Conservation (phyloP, 2,329 filamentous ascomycete species). For the Pseudogymnoascus sp. region DNA sequence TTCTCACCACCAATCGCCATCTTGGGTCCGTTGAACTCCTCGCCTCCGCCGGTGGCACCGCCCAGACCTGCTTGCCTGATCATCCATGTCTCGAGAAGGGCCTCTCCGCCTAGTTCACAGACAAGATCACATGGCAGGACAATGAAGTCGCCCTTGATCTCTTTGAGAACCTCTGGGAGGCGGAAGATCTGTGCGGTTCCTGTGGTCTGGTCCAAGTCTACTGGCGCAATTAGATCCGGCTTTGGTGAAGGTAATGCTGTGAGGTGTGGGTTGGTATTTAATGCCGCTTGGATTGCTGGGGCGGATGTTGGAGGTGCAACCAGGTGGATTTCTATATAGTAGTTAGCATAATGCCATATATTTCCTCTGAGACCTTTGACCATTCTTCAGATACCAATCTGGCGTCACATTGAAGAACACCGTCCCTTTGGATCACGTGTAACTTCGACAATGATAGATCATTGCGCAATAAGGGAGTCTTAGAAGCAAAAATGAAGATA, state of each 20-base stretch:
- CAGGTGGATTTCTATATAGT: constrained; percentile 47
- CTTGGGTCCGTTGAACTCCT: constrained; percentile 33
- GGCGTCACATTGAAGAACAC: background rate
- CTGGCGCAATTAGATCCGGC: constrained; percentile 68
- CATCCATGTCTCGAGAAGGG: constrained; percentile 87
- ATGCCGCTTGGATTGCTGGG: constrained; percentile 56
- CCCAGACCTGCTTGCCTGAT: constrained; percentile 64
- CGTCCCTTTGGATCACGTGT: background rate
- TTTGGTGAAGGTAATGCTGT: constrained; percentile 64
- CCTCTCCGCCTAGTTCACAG: constrained; percentile 77
- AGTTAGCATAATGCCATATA: constrained; percentile 8
- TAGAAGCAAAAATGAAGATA: background rate
- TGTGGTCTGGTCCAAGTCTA: constrained; percentile 69
- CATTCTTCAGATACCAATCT: background rate
- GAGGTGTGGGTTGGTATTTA: constrained; percentile 70
- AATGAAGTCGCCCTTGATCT: constrained; percentile 77
- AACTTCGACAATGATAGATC: background rate
- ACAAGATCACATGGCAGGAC: constrained; percentile 89
- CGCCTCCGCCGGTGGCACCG: constrained; percentile 45
- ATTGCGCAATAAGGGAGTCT: background rate
- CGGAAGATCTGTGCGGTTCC: constrained; percentile 85
- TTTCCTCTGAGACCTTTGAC: background rate
- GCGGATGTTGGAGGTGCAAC: constrained; percentile 57
- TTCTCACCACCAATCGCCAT: constrained; percentile 45
- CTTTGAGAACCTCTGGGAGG: constrained; percentile 69